Conservation (phyloP, 441 rosid species). For the Rhodomyrtus psidioides region DNA sequence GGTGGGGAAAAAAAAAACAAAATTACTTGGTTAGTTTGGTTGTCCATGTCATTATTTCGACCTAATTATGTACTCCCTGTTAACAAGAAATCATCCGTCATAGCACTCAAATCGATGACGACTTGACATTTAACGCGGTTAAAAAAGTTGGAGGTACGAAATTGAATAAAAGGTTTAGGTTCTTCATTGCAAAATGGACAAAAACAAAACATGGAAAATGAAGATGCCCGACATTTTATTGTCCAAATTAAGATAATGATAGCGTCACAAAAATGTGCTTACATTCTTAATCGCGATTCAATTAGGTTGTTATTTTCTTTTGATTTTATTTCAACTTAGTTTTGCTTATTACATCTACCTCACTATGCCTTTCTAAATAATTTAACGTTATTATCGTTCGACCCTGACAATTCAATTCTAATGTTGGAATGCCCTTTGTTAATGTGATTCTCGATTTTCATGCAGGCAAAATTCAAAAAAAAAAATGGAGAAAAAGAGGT, state of each 20-base stretch:
- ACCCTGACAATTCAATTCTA: background rate
- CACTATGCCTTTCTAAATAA: background rate
- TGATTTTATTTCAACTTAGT: background rate
- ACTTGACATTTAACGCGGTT: background rate
- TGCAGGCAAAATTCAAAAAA: background rate
- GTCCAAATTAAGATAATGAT: background rate
- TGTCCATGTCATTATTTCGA: background rate
- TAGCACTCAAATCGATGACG: background rate
- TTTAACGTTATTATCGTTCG: background rate
- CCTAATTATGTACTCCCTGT: background rate
- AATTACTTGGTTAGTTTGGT: background rate
- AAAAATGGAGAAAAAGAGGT: background rate
- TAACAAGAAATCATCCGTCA: background rate
- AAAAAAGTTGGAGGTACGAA: background rate
- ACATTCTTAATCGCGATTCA: background rate
- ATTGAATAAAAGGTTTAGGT: background rate
- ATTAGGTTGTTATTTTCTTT: background rate
- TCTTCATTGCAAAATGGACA: background rate
- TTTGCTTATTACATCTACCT: background rate
- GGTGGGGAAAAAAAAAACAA: background rate
- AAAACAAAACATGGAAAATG: background rate
- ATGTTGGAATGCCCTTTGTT: background rate
- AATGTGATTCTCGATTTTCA: background rate
- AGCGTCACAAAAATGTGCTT: background rate
- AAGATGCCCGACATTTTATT: background rate